These are phyloP conservation scores for Malus sieversii DNA, from an alignment of 306 rosid species.

Conservation along the genomic window DNA sequence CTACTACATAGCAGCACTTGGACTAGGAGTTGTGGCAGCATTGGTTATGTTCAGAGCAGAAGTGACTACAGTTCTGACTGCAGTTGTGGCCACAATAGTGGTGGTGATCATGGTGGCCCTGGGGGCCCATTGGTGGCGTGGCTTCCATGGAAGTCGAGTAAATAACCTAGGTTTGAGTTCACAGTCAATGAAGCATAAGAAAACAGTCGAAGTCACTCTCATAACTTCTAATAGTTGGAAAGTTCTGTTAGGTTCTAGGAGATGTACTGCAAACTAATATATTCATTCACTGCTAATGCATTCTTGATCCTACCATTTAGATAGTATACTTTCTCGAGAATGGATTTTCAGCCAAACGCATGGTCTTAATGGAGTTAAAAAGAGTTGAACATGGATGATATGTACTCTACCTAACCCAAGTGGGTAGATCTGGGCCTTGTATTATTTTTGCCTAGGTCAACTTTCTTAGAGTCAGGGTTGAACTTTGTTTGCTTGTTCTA, in stretches of 20 bases:
- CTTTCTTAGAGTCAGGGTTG: background rate
- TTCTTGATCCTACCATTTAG: background rate
- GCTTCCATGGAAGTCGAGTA: slow-evolving; percentile 51
- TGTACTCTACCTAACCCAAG: slow-evolving; percentile 1
- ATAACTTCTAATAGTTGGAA: slow-evolving; percentile 4
- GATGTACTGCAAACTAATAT: slow-evolving; percentile 1
- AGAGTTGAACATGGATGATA: background rate
- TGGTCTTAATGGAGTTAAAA: background rate
- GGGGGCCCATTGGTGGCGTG: slow-evolving; percentile 73
- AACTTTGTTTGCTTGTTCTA: background rate
- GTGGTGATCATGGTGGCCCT: slow-evolving; percentile 68
- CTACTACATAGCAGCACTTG: slow-evolving; percentile 62
- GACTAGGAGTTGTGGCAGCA: slow-evolving; percentile 71
- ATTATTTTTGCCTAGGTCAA: no score
- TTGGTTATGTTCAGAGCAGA: slow-evolving; percentile 61
- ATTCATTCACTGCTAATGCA: slow-evolving; percentile 7
- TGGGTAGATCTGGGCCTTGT: background rate
- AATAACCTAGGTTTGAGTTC: slow-evolving; percentile 49
- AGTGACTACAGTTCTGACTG: slow-evolving; percentile 47
- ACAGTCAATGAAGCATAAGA: slow-evolving; percentile 24
- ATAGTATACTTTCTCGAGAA: background rate
- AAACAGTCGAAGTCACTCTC: slow-evolving; percentile 16
- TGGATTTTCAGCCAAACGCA: background rate
- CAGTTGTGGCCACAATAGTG: slow-evolving; percentile 51
- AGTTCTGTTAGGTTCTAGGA: slow-evolving; percentile 8